Evolutionary conservation across 495 filamentous ascomycete genomes (phyloP), one percentile per base, ranked within the genome.

Genomic region (Neurospora sp.): DNA sequence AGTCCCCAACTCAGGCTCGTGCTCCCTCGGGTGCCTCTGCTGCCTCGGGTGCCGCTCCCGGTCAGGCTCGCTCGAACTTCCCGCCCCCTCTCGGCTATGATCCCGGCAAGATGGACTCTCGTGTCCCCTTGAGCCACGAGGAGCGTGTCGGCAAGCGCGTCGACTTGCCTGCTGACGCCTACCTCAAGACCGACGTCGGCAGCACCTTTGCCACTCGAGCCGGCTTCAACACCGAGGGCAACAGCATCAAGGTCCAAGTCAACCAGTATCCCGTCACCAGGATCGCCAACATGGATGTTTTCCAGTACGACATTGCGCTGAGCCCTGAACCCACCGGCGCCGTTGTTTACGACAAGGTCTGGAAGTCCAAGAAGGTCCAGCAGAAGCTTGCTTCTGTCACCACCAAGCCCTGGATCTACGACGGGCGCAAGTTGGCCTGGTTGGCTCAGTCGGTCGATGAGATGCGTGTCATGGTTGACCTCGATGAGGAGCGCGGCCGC

Each of bases 341-440:
- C 11, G 69, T 93, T 7, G 87, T 93, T 74, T 80, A 70, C 74
- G 89, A 89, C 78, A 92, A 91, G 77, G 84, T 92, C 46, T 98
- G 95, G 94, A 80, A 88, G 16, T 90, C 88, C 11, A 81, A 87
- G 7, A 80, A 81, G 0, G 83, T 93, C 23, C 86, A 91, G 79
- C 71, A 78, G 0, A 79, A 79, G 10, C 80, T 96, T 12, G 83
- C 84, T 5, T 66, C 54, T 4, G 54, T 66, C 4, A 66, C 54
- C 27, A 35, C 2, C 12, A 44, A 73, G 1, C 83, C 82, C 3
- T 92, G 90, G 81, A 86, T 99, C 70, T 93, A 88, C 74, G 95
- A 99, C 83, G 91, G 91, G 11, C 89, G 87, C 76, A 91, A 90
- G 79, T 82, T 97, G 18, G 92, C 91, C 14, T 97, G 93, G 93